Percentiles rank a stretch among this genome's conserved stretches.
Conservation (phyloP, 1,284 basidiomycete genomes). For the Trichosporon sp. region DNA sequence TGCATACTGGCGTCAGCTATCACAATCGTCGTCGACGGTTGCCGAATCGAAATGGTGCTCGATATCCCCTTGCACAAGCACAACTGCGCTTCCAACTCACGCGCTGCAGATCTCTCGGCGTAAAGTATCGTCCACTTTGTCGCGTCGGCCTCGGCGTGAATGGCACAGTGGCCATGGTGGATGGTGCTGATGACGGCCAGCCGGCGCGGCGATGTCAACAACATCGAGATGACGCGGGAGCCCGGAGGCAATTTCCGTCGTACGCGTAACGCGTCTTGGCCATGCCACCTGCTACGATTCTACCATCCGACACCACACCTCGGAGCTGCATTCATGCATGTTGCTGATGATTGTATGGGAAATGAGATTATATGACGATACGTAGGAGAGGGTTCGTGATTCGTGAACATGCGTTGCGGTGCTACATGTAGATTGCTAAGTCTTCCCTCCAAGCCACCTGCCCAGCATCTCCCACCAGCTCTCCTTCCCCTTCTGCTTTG, state of each 20-base stretch:
- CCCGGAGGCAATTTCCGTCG: not conserved
- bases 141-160: slow-evolving; percentile 1
- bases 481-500: not conserved
- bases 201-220: not conserved
- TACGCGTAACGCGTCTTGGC: not conserved
- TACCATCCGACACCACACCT: not conserved
- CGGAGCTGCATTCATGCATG: not conserved
- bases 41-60: not conserved
- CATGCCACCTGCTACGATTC: not conserved
- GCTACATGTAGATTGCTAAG: slow-evolving; percentile 7
- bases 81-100: not conserved
- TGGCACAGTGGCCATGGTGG: slow-evolving; percentile 1
- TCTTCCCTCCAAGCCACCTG: slow-evolving; percentile 17
- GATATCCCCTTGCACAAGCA: too few relatives aligned
- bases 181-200: not conserved
- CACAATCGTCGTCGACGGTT: not conserved
- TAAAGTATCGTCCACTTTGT: not conserved
- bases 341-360: not conserved
- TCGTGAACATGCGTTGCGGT: not conserved
- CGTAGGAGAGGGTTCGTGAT: not conserved
- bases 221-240: not conserved
- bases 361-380: not conserved
- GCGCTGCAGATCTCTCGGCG: not conserved
- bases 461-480: slow-evolving; percentile 15
- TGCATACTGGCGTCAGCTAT: not conserved